Percentiles rank a stretch among this genome's conserved stretches.
Evolutionary conservation across 164 flowering plant genomes (phyloP).

Genomic region (Kingdonia uniflora): DNA sequence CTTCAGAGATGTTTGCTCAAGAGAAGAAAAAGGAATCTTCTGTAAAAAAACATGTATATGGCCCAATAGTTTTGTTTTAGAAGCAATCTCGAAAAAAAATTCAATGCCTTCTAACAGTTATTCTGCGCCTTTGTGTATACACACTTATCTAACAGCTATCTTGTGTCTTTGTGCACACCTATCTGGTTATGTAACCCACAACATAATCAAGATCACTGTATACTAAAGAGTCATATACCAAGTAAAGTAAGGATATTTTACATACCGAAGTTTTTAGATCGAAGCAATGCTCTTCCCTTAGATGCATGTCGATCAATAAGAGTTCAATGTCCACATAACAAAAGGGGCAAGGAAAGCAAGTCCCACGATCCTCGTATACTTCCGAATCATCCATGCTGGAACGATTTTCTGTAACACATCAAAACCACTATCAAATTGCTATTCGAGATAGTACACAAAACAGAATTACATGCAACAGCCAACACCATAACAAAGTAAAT

Average conservation of each 20-base stretch:
- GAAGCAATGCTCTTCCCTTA: conserved; percentile 85
- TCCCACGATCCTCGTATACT: conserved; percentile 49
- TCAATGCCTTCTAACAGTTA: no score
- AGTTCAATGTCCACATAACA: conserved; percentile 77
- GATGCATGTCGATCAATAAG: conserved; percentile 43
- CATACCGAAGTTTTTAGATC: conserved; percentile 66
- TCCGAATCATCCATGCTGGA: conserved; percentile 32
- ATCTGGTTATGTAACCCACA: no score
- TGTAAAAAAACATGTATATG: no score
- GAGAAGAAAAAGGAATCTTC: no score
- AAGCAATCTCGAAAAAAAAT: no score
- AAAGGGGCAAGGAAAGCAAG: conserved; percentile 76
- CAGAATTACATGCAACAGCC: no score
- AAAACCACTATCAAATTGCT: conserved; percentile 4
- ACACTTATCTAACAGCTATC: no score
- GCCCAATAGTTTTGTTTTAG: no score
- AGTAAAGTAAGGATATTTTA: neutral
- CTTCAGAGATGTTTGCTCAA: no score
- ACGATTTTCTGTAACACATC: conserved; percentile 26
- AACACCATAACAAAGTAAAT: neutral
- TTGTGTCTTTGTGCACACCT: no score
- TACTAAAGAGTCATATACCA: neutral
- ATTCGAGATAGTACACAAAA: neutral
- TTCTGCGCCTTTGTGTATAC: no score
- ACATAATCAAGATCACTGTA: no score